phyloP scores from a whole-genome alignment of 306 rosid species.

The Acacia confusa region DNA sequence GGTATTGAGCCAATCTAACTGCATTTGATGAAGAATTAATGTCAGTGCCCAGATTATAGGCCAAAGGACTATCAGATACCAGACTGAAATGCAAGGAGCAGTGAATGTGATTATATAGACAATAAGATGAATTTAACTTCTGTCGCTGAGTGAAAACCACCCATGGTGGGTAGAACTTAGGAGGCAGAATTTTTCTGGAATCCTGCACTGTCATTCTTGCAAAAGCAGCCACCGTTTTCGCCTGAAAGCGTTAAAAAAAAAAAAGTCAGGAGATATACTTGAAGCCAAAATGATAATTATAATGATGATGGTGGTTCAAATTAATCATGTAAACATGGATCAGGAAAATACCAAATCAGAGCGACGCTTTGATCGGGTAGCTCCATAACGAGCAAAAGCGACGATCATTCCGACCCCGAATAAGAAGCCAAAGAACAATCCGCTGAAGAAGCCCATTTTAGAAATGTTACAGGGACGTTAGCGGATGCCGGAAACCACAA shows the following conservation, averaged over 20 bases:
- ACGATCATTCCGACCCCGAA: conserved; percentile 62
- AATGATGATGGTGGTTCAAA: background rate
- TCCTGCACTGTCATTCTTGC: conserved; percentile 88
- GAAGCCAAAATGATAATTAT: background rate
- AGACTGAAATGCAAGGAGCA: conserved; percentile 1
- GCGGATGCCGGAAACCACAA: conserved; percentile 17
- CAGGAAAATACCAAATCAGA: conserved; percentile 54
- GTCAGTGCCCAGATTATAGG: conserved; percentile 21
- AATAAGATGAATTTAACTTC: conserved; percentile 61
- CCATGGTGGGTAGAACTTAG: conserved; percentile 76
- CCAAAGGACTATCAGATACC: conserved; percentile 15
- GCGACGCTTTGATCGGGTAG: conserved; percentile 67
- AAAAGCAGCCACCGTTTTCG: conserved; percentile 67
- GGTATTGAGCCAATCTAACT: conserved; percentile 80
- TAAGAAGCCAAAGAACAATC: conserved; percentile 63
- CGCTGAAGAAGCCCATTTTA: conserved; percentile 65
- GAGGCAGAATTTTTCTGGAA: conserved; percentile 68
- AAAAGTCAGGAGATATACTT: background rate
- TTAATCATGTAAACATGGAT: conserved; percentile 16
- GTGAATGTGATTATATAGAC: background rate
- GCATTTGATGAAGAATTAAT: conserved; percentile 41
- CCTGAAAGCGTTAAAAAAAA: conserved; percentile 44
- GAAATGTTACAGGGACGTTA: background rate
- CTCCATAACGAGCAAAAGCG: conserved; percentile 60
- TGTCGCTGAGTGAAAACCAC: conserved; percentile 73